phyloP scores from a whole-genome alignment of 345 rosid species.

The Heritiera littoralis region DNA sequence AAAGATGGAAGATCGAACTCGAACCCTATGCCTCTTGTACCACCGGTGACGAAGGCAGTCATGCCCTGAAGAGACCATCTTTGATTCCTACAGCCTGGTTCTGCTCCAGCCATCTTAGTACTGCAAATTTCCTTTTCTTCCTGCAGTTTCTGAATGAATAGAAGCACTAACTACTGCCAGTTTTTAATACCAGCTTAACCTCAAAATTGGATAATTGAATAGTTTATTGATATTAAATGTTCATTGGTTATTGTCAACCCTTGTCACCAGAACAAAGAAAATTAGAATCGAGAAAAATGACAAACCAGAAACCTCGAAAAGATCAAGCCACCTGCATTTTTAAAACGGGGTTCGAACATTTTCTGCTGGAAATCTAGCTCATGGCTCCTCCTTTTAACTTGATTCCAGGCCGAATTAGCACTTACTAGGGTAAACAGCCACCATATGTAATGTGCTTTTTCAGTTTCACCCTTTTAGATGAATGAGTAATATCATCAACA shows the following conservation, averaged over 20 bases:
- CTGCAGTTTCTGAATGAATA: not conserved
- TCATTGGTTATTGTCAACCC: not conserved
- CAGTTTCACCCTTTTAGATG: not conserved
- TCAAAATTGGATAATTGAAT: not conserved
- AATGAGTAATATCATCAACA: not conserved
- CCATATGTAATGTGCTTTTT: not conserved
- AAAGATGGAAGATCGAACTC: not conserved
- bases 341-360: not conserved
- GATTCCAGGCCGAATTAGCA: not conserved
- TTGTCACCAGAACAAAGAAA: not conserved
- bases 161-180: not conserved
- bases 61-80: constrained; percentile 54
- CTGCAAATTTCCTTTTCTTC: not conserved
- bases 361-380: not conserved
- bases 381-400: constrained; percentile 9
- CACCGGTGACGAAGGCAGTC: constrained; percentile 54
- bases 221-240: not conserved
- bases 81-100: constrained; percentile 13
- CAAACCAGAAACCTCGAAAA: not conserved
- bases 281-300: constrained; percentile 18
- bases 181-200: not conserved
- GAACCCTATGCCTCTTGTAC: constrained; percentile 40
- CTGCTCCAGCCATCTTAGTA: constrained; percentile 12
- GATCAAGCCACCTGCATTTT: not conserved
- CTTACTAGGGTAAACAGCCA: not conserved